A percentile compares a stretch with the other conserved stretches of the same genome.
These are phyloP conservation scores for Cryphonectria nitschkei DNA, from an alignment of 2,329 filamentous ascomycete genomes.

Conservation along the genomic window DNA sequence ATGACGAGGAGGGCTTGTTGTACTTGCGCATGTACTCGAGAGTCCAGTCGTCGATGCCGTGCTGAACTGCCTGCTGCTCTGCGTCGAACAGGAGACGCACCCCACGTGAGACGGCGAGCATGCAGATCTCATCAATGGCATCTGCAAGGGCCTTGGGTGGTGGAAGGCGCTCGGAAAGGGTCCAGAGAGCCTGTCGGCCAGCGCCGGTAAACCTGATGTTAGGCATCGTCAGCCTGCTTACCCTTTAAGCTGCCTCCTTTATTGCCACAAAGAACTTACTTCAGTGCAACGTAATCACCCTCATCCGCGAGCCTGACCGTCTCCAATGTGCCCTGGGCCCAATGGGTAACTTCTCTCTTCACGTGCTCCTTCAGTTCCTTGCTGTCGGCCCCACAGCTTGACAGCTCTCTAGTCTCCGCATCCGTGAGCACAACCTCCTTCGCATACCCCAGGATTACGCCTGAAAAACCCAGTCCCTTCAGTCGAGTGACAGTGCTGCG, in stretches of 20 bases:
- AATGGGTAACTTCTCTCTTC: constrained; percentile 66
- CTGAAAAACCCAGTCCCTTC: constrained; percentile 76
- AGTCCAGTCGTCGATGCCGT: constrained; percentile 81
- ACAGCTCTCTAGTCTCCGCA: constrained; percentile 50
- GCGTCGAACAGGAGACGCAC: constrained; percentile 83
- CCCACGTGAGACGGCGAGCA: constrained; percentile 68
- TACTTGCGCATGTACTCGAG: constrained; percentile 76
- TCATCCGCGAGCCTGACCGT: constrained; percentile 75
- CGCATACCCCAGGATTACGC: constrained; percentile 84
- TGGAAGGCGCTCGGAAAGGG: constrained; percentile 64
- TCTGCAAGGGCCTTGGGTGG: constrained; percentile 67
- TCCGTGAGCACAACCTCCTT: constrained; percentile 75
- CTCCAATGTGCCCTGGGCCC: constrained; percentile 74
- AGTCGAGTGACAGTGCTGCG: constrained; percentile 65
- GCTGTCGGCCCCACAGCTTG: constrained; percentile 46
- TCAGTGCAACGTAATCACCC: constrained; percentile 68
- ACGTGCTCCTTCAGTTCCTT: constrained; percentile 54
- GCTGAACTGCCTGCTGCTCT: constrained; percentile 79
- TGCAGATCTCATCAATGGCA: constrained; percentile 76
- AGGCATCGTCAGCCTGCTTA: neutral
- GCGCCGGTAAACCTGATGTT: constrained; percentile 72
- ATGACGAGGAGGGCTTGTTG: constrained; percentile 53
- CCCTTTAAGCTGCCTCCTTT: neutral
- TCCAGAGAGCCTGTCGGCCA: constrained; percentile 70
- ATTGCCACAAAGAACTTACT: constrained; percentile 43